Base-by-base conservation (phyloP, 805 yeast genomes). In the Wickerhamomyces chambardii region DNA sequence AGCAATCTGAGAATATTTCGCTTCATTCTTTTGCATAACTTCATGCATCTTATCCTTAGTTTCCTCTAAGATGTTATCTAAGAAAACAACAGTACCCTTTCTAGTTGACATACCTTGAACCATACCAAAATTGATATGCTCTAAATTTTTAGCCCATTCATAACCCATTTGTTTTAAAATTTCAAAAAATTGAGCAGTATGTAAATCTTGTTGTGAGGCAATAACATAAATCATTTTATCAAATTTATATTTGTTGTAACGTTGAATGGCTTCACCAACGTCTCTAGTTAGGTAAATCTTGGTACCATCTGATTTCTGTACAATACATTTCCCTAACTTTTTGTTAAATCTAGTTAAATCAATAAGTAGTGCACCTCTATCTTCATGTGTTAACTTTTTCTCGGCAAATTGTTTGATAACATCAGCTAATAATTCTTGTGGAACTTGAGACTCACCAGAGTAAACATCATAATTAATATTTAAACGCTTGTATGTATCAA, bases 101-200 rank as follows among this genome's bases (percentile, higher is more conserved):
- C 99, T 80, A 39, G 98, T 92, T 19, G 95, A 83, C 99, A 92
- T 92, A 50, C 98, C 98, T 54, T 76, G 83, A 34, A 92, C 98
- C 95, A 92, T 83, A 61, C 99, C 99, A 50, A 89, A 92, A 64
- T 83, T 90, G 49, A 92, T 73, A 60, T 90, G 97, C 51, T 70
- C 72, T 48, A 90, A 66, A 39, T 70, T 72, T 44, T 74, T 65
- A 33, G 95, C 89, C 96, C 96, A 92, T 42, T 75, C 80, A 58
- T 70, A 76, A 31, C 85, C 96, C 82, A 90, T 73, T 62, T 84
- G 84, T 51, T 89, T 89, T 55, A 92, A 68, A 46, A 87, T 85
- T 64, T 87, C 95, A 61, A 92, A 90, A 58, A 92, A 84, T 65
- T 92, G 99, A 37, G 89, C 89, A 44, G 75, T 68, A 57, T 92